phyloP scores from a whole-genome alignment of 2,329 filamentous ascomycete species.

The Aspergillus novoparasiticus region DNA sequence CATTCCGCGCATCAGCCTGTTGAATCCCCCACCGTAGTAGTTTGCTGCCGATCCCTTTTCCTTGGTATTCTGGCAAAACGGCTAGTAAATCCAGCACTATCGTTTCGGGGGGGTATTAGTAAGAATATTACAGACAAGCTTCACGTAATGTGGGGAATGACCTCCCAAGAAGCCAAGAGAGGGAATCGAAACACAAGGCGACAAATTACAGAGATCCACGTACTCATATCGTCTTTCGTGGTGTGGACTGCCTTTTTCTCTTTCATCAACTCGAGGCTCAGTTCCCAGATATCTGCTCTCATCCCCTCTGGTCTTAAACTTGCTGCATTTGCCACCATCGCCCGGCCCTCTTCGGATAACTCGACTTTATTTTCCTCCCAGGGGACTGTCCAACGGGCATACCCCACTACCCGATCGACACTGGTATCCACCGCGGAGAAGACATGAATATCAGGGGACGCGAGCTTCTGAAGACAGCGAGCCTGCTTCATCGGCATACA shows the following conservation, averaged over 20 bases:
- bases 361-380: slow-evolving; percentile 31
- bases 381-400: slow-evolving; percentile 50
- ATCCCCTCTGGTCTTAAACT: background rate
- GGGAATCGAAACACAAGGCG: background rate
- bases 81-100: background rate
- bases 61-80: background rate
- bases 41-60: background rate
- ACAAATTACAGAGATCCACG: slow-evolving; percentile 1
- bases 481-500: slow-evolving; percentile 40
- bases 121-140: background rate
- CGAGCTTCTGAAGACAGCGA: slow-evolving; percentile 40
- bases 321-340: slow-evolving; percentile 24
- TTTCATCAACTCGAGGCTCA: background rate
- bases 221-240: background rate
- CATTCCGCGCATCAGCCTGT: slow-evolving; percentile 47
- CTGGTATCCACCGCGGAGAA: slow-evolving; percentile 43
- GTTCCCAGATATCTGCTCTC: background rate
- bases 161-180: background rate
- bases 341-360: slow-evolving; percentile 48
- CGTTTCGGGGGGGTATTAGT: background rate
- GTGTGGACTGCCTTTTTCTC: background rate
- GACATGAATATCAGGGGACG: slow-evolving; percentile 39
- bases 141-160: slow-evolving; percentile 5
- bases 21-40: slow-evolving; percentile 49
- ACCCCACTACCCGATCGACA: slow-evolving; percentile 43